Base-by-base conservation (phyloP, 2,329 filamentous ascomycete species). In the Aspergillus candidus region DNA sequence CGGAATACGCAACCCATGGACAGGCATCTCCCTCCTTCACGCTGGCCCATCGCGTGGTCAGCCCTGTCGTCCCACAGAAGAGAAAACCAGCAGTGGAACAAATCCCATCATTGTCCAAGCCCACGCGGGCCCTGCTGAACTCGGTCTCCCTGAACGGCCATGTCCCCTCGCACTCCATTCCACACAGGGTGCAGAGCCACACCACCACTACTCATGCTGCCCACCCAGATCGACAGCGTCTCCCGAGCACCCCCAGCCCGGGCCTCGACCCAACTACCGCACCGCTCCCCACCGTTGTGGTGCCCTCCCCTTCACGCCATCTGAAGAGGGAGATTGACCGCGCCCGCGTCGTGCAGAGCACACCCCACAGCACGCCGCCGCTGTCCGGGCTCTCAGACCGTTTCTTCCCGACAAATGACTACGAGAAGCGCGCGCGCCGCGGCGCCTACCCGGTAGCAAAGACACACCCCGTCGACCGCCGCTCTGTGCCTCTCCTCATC, bases 261-360 rank as follows among this genome's bases (percentile, higher is more conserved):
- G 30, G 17, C 4, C 40, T 48, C 17, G 13, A 47, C 39, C 32
- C n/a, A 27, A 36, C 13, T 39, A 15, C 6, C 46, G 14, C 12
- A 13, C 38, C 3, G 10, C 22, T 10, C 22, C 22, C 56, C 12
- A 52, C 46, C 12, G 59, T 61, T 2, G 52, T 60, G 3, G 43
- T 61, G 11, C 56, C 58, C 1, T 56, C 56, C 6, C 57, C 58
- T 1, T 57, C 58, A 2, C 35, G 34, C 12, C 43, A 50, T n/a
- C 48, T 54, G 7, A 46, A 40, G 22, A 39, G 39, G 13, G 47
- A 56, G 31, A 47, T 58, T 12, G 43, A 45, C 8, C 36, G 43
- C 7, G 22, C 22, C 22, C 22, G 22, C 22, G 22, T 27, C 22
- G 22, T 32, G 45, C 52, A 0, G 27, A 45, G 2, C 47, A 46